Base-by-base conservation (phyloP, 192 early-diverging fungal species). In the Coemansia sp. region DNA sequence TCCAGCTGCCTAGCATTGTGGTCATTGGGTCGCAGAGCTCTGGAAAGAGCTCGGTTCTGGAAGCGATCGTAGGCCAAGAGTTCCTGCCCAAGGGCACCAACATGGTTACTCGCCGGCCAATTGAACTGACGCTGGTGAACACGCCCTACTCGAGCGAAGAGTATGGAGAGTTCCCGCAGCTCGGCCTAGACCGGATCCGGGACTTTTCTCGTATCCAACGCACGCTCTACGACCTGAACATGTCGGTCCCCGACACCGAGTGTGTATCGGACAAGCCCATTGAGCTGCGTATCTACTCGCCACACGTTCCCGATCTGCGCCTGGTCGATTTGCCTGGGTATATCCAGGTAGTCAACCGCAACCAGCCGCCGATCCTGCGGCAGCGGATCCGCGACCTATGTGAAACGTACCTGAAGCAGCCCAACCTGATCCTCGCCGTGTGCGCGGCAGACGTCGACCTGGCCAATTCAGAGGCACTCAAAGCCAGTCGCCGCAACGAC, bases 221-320 rank as follows among this genome's bases (percentile, higher is more conserved):
- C 58, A 98, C 95, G 6, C 76, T 98, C 32, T 84, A 83, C 26
- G 95, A 98, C 48, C 76, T 98, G 45, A 98, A 98, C 71, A 73
- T 95, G 67, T 89, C 95, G 16, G 95, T 96, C 20, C 77, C 93
- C 5, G 94, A 96, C 26, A 68, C 80, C 3, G 93, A 98, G 56
- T 96, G 93, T 50, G 85, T 90, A 23, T 90, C 88, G 1, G 76
- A 84, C 51, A 83, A 84, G 55, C 87, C 88, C 7, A 87, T 91
- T 31, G 89, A 89, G 56, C 72, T 91, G 46, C 78, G 83, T 16
- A 87, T 91, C 22, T 89, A 88, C 59, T 91, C 89, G 6, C 80
- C 89, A 19, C 82, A 86, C 57, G 81, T 91, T 6, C 89, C 89
- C 1, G 89, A 91, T 50, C 59, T 91, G 48, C 86, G 83, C 4